Percentiles rank a stretch among this genome's conserved stretches.
These are phyloP conservation scores for Halenospora varia DNA, from an alignment of 495 filamentous ascomycete species.

Conservation along the genomic window DNA sequence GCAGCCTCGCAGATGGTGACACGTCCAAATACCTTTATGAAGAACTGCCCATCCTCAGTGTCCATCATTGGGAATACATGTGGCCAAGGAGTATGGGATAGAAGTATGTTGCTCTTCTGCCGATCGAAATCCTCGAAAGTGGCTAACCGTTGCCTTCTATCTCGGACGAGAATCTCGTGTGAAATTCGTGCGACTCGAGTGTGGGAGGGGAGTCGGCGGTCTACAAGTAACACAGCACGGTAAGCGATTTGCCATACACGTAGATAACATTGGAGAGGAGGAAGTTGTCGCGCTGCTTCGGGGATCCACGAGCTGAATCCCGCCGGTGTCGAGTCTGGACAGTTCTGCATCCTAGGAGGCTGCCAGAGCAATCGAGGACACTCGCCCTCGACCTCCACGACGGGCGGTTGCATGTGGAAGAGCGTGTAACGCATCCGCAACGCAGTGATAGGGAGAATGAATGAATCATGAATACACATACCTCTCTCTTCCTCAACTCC, in stretches of 20 bases:
- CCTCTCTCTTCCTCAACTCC: slow-evolving; percentile 5
- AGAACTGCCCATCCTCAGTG: slow-evolving; percentile 85
- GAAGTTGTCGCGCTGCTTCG: not conserved
- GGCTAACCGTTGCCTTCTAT: slow-evolving; percentile 22
- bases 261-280: slow-evolving; percentile 2
- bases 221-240: slow-evolving; percentile 20
- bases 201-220: slow-evolving; percentile 12
- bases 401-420: slow-evolving; percentile 14
- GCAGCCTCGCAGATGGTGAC: not conserved
- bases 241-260: not conserved
- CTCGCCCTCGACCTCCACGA: slow-evolving; percentile 9
- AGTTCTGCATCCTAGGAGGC: too few species aligned
- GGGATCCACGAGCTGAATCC: not conserved
- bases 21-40: slow-evolving; percentile 64
- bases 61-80: slow-evolving; percentile 53
- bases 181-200: slow-evolving; percentile 18
- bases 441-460: not conserved
- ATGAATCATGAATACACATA: slow-evolving; percentile 1
- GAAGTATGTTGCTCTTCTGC: slow-evolving; percentile 21
- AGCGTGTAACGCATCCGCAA: slow-evolving; percentile 4
- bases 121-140: slow-evolving; percentile 1
- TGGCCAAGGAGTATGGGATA: slow-evolving; percentile 6
- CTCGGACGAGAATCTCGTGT: slow-evolving; percentile 9
- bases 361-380: too few species aligned
- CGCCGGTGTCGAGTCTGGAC: not conserved